Base-by-base conservation (phyloP, 2,329 filamentous ascomycete genomes). In the Colletotrichum salicis region DNA sequence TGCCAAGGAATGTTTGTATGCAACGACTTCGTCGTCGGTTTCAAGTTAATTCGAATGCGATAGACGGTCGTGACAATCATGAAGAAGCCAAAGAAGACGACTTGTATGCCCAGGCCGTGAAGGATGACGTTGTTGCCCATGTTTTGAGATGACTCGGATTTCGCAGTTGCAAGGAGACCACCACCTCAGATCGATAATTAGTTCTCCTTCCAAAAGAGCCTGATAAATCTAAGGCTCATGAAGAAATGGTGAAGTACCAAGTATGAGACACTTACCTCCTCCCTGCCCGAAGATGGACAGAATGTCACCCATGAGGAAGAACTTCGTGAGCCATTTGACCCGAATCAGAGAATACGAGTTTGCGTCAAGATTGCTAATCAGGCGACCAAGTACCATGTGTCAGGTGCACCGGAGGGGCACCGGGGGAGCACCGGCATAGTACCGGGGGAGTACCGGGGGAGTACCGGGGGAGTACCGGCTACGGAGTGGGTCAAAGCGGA, bases 61-160 rank as follows among this genome's bases (percentile, higher is more conserved):
- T 88, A 89, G 1, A 85, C 74, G 3, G 82, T 74, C 0, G 86
- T 83, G 1, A 84, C 82, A 2, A 85, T 58, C 45, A 89, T 80
- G 75, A 91, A 91, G 65, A 89, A 81, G 4, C 81, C 80, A 66
- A 91, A 90, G 69, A 87, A 84, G 22, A 87, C 45, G n/a, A 91
- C 82, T 75, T 91, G 89, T 15, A 90, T 79, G 19, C 85, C 78
- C 1, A 91, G 78, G 2, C 89, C 88, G 2, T 76, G 84, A 12
- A 90, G 77, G 4, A 90, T 85, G 57, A 90, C 79, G n/a, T 84
- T 81, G 70, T 86, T 80, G 24, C 85, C 86, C 4, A 76, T 75
- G 22, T 58, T 56, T 3, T 52, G 41, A 7, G 31, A 60, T 33
- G 19, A 33, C 24, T 82, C 75, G 60, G 71, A 76, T 15, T 67